Evolutionary conservation across 2,329 filamentous ascomycete genomes (phyloP).

Genomic region (Lachnellula willkommii): DNA sequence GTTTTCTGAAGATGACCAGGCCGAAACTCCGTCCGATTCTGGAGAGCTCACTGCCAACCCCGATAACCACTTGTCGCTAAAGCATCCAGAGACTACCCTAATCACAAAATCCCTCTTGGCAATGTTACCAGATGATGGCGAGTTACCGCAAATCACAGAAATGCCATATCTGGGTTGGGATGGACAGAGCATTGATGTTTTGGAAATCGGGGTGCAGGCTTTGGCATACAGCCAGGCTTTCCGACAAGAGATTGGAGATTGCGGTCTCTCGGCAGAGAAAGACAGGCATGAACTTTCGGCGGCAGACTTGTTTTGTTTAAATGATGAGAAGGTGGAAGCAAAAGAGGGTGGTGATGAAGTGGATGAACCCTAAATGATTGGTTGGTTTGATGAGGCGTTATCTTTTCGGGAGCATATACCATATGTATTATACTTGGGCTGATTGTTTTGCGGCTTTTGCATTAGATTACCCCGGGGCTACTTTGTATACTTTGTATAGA

Average conservation of each 20-base stretch:
- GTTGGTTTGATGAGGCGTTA: too few species aligned
- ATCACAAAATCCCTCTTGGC: constrained; percentile 46
- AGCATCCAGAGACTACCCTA: constrained; percentile 32
- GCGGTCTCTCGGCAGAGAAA: constrained; percentile 32
- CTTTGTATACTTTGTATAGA: too few species aligned
- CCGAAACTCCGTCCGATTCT: constrained; percentile 4
- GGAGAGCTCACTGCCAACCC: constrained; percentile 28
- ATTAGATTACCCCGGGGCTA: too few species aligned
- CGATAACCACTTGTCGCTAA: constrained; percentile 22
- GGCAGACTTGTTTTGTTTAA: constrained; percentile 28
- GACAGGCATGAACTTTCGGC: constrained; percentile 9
- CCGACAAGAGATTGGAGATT: constrained; percentile 61
- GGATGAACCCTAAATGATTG: neutral
- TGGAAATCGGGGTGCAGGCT: constrained; percentile 41
- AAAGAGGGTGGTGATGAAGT: neutral
- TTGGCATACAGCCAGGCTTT: constrained; percentile 54
- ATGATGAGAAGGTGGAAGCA: constrained; percentile 11
- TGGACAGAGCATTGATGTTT: constrained; percentile 43
- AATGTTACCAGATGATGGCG: constrained; percentile 41
- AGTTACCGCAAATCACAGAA: constrained; percentile 40
- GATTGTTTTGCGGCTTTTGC: too few species aligned
- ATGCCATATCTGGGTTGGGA: constrained; percentile 61
- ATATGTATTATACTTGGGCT: neutral
- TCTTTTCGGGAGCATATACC: neutral
- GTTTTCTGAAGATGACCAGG: constrained; percentile 34